Base-by-base conservation (phyloP, 1,284 basidiomycete species). In the Taiwanofungus camphoratus region DNA sequence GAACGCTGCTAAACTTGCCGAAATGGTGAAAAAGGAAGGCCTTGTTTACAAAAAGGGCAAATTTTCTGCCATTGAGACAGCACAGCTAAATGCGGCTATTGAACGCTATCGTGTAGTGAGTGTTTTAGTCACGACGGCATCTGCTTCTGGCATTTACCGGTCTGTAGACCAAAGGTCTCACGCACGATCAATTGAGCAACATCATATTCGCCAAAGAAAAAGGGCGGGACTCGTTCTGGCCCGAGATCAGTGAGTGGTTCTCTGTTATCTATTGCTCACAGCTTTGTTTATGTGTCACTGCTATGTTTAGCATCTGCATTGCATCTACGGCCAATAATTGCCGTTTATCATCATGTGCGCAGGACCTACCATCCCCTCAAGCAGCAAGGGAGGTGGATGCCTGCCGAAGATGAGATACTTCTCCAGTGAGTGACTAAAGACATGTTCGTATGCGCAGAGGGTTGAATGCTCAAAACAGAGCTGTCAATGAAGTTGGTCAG, bases 1-100 rank as follows among this genome's bases (percentile, higher is more conserved):
- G 63, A 79, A 72, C 49, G 69, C 83, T 2, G 63, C 63, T 6
- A 84, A 87, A 57, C 64, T 89, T 13, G 70, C 75, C 6, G 78
- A 85, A 48, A 63, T 89, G 51, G 82, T 77, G 13, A 71, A 70
- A 56, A 74, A 70, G 8, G 72, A 86, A 69, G 87, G 87, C 22
- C 71, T 91, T 15, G 73, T 85, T 3, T 91, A 85, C 60, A 89
- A 85, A 62, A 87, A 87, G 59, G 88, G 88, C 15, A 87, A 87
- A 57, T 92, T 91, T 55, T 86, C 84, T 13, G 74, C 77, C 2
- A 77, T 78, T 33, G 88, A 92, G 56, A 82, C 82, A 49, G 71
- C 76, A 18, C 76, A 79, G 49, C 61, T 91, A 2, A 72, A 67
- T 48, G 60, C 62, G 13, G 83, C 84, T 5, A 77, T 92, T 24